Evolutionary conservation across 176 grass and related monocot genomes (phyloP).

Genomic region (Juncus effusus): DNA sequence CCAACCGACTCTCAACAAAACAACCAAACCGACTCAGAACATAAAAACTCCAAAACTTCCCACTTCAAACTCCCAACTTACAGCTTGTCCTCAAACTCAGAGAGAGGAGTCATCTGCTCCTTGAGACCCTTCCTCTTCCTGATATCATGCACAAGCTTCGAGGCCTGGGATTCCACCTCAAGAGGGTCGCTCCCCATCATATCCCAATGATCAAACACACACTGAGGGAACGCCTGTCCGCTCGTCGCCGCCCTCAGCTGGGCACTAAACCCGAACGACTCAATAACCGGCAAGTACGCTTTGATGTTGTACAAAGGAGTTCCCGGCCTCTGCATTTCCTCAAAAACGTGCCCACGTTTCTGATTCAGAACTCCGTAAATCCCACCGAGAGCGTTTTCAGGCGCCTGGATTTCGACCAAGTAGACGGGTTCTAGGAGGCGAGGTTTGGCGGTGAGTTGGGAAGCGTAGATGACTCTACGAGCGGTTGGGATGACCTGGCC

Average conservation of each 20-base stretch:
- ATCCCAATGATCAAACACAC: slow-evolving; percentile 34
- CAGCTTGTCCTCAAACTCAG: slow-evolving; percentile 33
- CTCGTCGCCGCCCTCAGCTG: slow-evolving; percentile 26
- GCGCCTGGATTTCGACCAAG: slow-evolving; percentile 70
- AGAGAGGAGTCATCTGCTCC: slow-evolving; percentile 34
- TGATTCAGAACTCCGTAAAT: slow-evolving; percentile 76
- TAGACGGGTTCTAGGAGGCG: slow-evolving; percentile 75
- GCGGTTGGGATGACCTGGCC: slow-evolving; percentile 82
- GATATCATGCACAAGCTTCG: slow-evolving; percentile 17
- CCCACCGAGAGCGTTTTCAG: slow-evolving; percentile 63
- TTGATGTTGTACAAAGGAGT: slow-evolving; percentile 85
- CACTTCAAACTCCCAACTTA: slow-evolving; percentile 15
- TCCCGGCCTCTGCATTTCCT: slow-evolving; percentile 70
- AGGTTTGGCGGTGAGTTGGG: slow-evolving; percentile 62
- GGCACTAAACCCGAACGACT: slow-evolving; percentile 28
- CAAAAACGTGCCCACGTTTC: slow-evolving; percentile 73
- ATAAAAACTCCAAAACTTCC: slow-evolving; percentile 16
- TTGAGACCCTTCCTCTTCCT: slow-evolving; percentile 41
- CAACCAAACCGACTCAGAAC: background rate
- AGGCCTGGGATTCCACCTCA: slow-evolving; percentile 20
- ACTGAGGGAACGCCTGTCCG: slow-evolving; percentile 36
- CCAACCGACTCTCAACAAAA: background rate
- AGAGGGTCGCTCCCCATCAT: slow-evolving; percentile 31
- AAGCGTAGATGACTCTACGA: slow-evolving; percentile 63
- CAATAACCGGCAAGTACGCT: slow-evolving; percentile 51